Evolutionary conservation across 2,329 filamentous ascomycete species (phyloP).

Genomic region (Talaromyces sp.): DNA sequence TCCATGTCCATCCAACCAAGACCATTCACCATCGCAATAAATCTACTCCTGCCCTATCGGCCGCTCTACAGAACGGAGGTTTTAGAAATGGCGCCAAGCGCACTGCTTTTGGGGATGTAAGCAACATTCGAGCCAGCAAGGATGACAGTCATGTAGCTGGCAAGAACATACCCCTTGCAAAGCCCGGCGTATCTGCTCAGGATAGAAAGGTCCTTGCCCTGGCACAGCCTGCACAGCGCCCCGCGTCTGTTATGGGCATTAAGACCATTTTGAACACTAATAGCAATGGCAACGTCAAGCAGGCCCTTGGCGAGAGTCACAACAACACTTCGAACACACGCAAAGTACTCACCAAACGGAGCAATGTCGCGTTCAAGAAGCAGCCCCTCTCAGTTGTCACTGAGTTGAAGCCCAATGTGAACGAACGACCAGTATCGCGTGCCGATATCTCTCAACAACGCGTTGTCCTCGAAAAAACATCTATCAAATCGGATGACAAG

Average conservation of each 20-base stretch:
- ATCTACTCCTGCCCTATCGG: conserved; percentile 64
- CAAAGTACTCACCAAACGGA: conserved; percentile 52
- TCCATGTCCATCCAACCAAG: conserved; percentile 51
- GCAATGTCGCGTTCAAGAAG: conserved; percentile 56
- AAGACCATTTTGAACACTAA: conserved; percentile 38
- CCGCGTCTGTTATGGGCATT: conserved; percentile 41
- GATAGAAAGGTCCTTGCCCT: conserved; percentile 48
- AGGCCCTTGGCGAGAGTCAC: conserved; percentile 25
- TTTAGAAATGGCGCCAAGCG: conserved; percentile 68
- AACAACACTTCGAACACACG: conserved; percentile 39
- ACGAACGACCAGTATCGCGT: conserved; percentile 28
- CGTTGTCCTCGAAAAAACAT: neutral
- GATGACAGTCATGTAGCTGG: conserved; percentile 55
- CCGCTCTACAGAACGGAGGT: conserved; percentile 50
- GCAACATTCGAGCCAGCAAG: conserved; percentile 58
- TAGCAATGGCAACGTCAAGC: conserved; percentile 32
- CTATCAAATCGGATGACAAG: neutral
- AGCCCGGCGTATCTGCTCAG: conserved; percentile 26
- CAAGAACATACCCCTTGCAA: conserved; percentile 43
- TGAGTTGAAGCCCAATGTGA: conserved; percentile 28
- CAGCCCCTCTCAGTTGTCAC: conserved; percentile 32
- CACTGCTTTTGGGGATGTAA: conserved; percentile 77
- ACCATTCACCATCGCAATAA: conserved; percentile 77
- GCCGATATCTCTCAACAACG: neutral
- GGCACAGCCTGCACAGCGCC: conserved; percentile 61